Conservation (phyloP, 1,284 basidiomycete species). For the Ceratobasidium theobromae region DNA sequence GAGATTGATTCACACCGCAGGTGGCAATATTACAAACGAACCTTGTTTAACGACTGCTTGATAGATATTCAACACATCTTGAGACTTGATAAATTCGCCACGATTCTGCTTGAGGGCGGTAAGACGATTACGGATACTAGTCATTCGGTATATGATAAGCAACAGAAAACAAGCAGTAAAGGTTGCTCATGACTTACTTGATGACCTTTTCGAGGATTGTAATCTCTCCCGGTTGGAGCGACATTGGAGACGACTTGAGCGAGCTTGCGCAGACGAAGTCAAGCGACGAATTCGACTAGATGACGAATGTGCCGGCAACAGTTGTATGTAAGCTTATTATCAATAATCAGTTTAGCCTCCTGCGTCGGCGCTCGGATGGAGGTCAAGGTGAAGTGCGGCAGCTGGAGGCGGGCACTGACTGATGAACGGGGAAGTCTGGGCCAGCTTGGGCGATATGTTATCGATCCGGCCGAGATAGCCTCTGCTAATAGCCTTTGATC, state of each 20-base stretch:
- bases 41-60: conserved; percentile 94
- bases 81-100: conserved; percentile 84
- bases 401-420: background rate
- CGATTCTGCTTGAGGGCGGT: conserved; percentile 89
- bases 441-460: conserved; percentile 30
- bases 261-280: background rate
- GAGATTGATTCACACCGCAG: background rate
- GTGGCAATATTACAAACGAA: conserved; percentile 40
- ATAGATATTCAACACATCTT: conserved; percentile 93
- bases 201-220: conserved; percentile 95
- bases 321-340: background rate
- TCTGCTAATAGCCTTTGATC: conserved; percentile 22
- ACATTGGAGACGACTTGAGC: conserved; percentile 23
- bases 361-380: conserved; percentile 10
- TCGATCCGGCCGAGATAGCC: background rate
- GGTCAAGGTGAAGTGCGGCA: conserved; percentile 5
- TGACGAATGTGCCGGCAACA: conserved; percentile 7
- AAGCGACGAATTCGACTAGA: background rate
- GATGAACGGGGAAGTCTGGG: background rate
- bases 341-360: conserved; percentile 5
- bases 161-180: conserved; percentile 35
- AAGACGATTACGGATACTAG: conserved; percentile 86
- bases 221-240: conserved; percentile 52
- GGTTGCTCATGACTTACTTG: conserved; percentile 57
- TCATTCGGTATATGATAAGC: conserved; percentile 39